Evolutionary conservation across 352 stramenopile genomes (phyloP).

Genomic region (Globisporangium rhizosaccharum): DNA sequence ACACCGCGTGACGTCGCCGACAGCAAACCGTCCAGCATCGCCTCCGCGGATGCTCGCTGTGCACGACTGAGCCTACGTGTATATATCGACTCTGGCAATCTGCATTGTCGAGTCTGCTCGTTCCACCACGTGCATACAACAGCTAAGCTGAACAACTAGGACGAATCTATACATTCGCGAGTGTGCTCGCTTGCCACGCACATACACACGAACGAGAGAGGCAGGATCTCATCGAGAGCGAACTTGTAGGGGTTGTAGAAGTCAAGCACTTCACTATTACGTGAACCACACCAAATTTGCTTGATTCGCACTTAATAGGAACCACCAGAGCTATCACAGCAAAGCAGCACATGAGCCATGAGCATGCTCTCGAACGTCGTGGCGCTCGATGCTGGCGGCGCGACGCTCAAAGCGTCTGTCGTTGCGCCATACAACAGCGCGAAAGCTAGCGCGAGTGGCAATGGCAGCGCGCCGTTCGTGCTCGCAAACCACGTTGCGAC

Average conservation of each 20-base stretch:
- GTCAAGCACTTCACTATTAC: too few species aligned
- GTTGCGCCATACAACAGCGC: conserved; percentile 5
- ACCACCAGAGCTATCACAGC: not conserved
- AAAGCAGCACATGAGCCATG: too few species aligned
- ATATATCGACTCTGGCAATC: too few species aligned
- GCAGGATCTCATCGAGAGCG: too few species aligned
- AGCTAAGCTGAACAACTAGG: too few species aligned
- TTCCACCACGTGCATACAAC: too few species aligned
- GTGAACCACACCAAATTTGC: not conserved
- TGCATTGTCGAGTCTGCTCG: not conserved
- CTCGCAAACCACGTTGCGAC: conserved; percentile 50
- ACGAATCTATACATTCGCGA: not conserved
- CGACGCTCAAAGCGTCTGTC: conserved; percentile 58
- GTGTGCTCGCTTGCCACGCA: not conserved
- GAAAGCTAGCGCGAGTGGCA: not conserved
- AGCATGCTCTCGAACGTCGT: conserved; percentile 19
- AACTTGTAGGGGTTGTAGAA: too few species aligned
- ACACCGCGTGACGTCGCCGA: conserved; percentile 26
- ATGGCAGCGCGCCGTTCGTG: conserved; percentile 8
- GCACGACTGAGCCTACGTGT: conserved; percentile 22
- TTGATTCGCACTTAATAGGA: not conserved
- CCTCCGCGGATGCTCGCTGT: conserved; percentile 45
- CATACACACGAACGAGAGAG: too few species aligned
- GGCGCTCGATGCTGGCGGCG: conserved; percentile 52
- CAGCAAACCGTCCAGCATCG: conserved; percentile 37